Evolutionary conservation across 331 rosid species (phyloP).

Genomic region (Pyracantha coccinea): DNA sequence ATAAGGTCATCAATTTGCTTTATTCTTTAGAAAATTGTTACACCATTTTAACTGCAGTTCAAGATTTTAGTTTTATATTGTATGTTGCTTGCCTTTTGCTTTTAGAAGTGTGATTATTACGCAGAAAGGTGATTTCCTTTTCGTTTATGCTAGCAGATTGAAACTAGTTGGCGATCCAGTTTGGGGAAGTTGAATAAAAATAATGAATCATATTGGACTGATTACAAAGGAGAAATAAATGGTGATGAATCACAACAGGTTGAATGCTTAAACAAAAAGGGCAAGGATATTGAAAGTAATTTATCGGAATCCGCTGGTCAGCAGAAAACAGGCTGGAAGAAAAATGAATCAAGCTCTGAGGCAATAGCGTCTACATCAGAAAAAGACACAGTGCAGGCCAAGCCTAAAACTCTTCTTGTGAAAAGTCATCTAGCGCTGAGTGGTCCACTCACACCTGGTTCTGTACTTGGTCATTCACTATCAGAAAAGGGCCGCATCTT

Average conservation of each 20-base stretch:
- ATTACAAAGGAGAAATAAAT: conserved; percentile 26
- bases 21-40: neutral
- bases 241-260: conserved; percentile 33
- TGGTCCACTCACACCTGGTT: conserved; percentile 77
- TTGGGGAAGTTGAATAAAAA: conserved; percentile 38
- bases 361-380: conserved; percentile 48
- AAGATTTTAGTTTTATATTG: neutral
- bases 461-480: conserved; percentile 55
- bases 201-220: conserved; percentile 36
- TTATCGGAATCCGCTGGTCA: conserved; percentile 20
- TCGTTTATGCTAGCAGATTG: conserved; percentile 33
- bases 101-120: neutral
- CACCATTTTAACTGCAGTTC: neutral
- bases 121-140: neutral
- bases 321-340: conserved; percentile 32
- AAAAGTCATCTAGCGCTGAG: conserved; percentile 71
- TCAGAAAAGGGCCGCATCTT: conserved; percentile 52
- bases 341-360: conserved; percentile 59
- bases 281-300: conserved; percentile 30
- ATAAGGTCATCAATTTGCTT: conserved; percentile 41
- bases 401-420: conserved; percentile 37
- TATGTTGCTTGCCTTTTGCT: neutral
- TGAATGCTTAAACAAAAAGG: conserved; percentile 30
- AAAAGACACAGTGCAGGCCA: conserved; percentile 47
- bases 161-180: conserved; percentile 35